Evolutionary conservation across 768 basidiomycete species (phyloP), one percentile per base, ranked within the genome.

Genomic region (Mycena olivaceomarginata): DNA sequence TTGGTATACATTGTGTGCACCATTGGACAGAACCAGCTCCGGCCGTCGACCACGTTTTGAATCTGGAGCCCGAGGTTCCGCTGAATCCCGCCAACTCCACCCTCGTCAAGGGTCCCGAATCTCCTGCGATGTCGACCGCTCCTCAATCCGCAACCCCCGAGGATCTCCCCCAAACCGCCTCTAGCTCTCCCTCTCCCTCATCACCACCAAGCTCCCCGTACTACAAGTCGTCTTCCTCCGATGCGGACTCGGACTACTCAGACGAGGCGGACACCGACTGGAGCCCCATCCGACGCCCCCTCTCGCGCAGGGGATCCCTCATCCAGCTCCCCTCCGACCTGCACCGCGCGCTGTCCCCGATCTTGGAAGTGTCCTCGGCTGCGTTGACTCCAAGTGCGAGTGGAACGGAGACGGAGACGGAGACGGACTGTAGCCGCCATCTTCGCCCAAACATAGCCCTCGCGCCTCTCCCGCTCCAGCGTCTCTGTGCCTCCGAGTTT

Each of bases 401-500:
- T n/a, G 13, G 43, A 11, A 45, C 43, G 43, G 43, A 45, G 56
- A n/a, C 56, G n/a, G 11, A n/a, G n/a, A 11, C 56, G 56, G 20
- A 20, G n/a, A n/a, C n/a, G n/a, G n/a, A 7, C 37, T 41, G 40
- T 43, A n/a, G 9, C 62, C 18, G 25, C 12, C 11, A 9, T 22
- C 56, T 15, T 57, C 56, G 8, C 56, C 56, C 56, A 25, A 31
- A 1, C 53, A 22, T 7, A 56, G 13, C 18, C 53, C 51, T 56
- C 68, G n/a, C n/a, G n/a, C n/a, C n/a, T n/a, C n/a, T n/a, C n/a
- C n/a, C n/a, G n/a, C n/a, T 76, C 20, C 51, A 66, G 12, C 75
- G 70, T 39, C 70, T 76, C n/a, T 46, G 64, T 18, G 68, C 70
- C 46, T 65, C 70, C 2, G 74, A 63, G 41, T 16, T 75, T 22